Evolutionary conservation across 2,329 filamentous ascomycete genomes (phyloP).

Genomic region (Aspergillus japonicus): DNA sequence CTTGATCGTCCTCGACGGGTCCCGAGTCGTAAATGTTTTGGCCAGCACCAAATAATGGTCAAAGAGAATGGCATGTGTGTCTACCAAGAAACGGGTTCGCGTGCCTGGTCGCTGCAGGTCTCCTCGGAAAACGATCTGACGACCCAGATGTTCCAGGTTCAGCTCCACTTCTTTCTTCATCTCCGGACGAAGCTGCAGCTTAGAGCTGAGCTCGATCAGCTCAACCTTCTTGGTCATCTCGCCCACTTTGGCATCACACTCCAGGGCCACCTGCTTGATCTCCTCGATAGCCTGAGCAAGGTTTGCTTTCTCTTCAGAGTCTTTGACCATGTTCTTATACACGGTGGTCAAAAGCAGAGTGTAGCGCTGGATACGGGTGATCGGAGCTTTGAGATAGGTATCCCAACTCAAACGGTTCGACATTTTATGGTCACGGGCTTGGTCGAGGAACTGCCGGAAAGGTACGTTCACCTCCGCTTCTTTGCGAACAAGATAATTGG

Average conservation of each 20-base stretch:
- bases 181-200: conserved; percentile 79
- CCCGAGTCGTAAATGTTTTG: conserved; percentile 69
- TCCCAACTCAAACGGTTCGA: conserved; percentile 88
- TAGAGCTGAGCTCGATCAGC: conserved; percentile 77
- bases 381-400: conserved; percentile 88
- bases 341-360: conserved; percentile 79
- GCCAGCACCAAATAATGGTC: conserved; percentile 95
- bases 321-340: conserved; percentile 75
- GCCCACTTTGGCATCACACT: conserved; percentile 88
- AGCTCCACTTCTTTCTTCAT: conserved; percentile 80
- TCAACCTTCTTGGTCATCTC: conserved; percentile 90
- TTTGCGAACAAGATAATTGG: conserved; percentile 76
- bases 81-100: conserved; percentile 88
- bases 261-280: conserved; percentile 81
- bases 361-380: conserved; percentile 89
- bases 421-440: conserved; percentile 72
- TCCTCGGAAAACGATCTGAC: conserved; percentile 83
- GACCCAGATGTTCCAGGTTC: conserved; percentile 89
- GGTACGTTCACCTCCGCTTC: conserved; percentile 81
- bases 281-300: conserved; percentile 82
- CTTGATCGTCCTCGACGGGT: conserved; percentile 69
- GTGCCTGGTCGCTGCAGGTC: conserved; percentile 85
- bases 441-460: conserved; percentile 82
- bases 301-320: conserved; percentile 87
- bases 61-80: conserved; percentile 89